phyloP scores from a whole-genome alignment of 1,284 basidiomycete species.

The Dichomitus squalens region DNA sequence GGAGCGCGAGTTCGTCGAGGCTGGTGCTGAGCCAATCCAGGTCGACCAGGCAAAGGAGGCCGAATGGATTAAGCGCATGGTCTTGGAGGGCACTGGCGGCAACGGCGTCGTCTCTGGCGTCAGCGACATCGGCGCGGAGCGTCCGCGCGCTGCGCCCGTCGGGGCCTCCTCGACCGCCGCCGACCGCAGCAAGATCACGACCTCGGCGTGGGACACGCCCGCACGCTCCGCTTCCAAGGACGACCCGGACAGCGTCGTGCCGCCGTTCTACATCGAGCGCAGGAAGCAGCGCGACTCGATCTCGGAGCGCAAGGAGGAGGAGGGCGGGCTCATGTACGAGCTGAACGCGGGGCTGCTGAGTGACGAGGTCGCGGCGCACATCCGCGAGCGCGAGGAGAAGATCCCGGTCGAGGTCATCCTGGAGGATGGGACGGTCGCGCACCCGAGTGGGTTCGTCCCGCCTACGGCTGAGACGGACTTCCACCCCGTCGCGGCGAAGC shows the following conservation, averaged over 20 bases:
- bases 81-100: constrained; percentile 8
- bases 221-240: constrained; percentile 25
- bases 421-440: constrained; percentile 33
- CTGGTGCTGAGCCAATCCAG: constrained; percentile 7
- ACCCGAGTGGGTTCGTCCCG: constrained; percentile 37
- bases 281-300: constrained; percentile 36
- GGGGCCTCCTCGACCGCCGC: no score
- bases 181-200: no score
- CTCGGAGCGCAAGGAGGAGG: constrained; percentile 35
- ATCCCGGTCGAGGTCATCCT: constrained; percentile 36
- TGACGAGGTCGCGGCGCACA: constrained; percentile 36
- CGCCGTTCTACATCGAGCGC: constrained; percentile 36
- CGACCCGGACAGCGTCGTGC: constrained; percentile 34
- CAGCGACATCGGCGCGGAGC: constrained; percentile 9
- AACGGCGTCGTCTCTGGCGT: constrained; percentile 12
- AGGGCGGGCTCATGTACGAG: constrained; percentile 37
- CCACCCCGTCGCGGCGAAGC: constrained; percentile 31
- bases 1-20: constrained; percentile 22
- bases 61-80: constrained; percentile 22
- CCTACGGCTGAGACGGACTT: constrained; percentile 37
- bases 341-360: constrained; percentile 36
- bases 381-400: constrained; percentile 34
- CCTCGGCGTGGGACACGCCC: no score
- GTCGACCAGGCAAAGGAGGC: constrained; percentile 18
- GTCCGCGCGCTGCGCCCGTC: constrained; percentile 17